phyloP scores from a whole-genome alignment of 202 grass and related monocot genomes.

The Brachypodium distachyon region DNA sequence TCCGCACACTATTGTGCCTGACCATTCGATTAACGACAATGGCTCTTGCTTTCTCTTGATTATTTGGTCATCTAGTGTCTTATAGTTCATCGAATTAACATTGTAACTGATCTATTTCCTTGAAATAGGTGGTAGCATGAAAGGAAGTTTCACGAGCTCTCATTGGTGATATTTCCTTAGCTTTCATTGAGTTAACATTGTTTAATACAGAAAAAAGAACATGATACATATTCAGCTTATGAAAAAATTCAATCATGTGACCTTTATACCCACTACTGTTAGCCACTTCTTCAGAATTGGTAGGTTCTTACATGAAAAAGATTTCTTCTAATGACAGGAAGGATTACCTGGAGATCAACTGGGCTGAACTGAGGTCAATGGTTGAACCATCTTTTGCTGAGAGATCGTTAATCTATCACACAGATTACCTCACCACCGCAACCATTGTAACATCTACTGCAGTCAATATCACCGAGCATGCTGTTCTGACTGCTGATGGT shows the following conservation, averaged over 20 bases:
- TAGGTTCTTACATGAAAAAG: neutral
- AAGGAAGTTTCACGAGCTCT: neutral
- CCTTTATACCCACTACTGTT: neutral
- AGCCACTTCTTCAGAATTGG: neutral
- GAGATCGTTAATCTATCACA: conserved; percentile 69
- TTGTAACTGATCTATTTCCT: neutral
- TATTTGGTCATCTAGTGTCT: neutral
- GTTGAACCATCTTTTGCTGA: conserved; percentile 73
- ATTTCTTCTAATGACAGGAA: conserved; percentile 38
- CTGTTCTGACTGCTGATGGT: conserved; percentile 48
- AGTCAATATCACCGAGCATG: conserved; percentile 37
- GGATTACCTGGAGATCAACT: conserved; percentile 69
- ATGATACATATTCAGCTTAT: neutral
- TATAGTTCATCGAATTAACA: neutral
- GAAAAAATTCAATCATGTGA: neutral
- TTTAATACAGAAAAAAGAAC: too few species aligned
- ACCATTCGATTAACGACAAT: neutral
- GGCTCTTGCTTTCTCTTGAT: neutral
- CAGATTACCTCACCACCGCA: conserved; percentile 44
- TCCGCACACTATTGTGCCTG: neutral
- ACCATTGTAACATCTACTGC: conserved; percentile 52
- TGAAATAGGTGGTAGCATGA: neutral
- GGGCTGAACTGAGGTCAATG: conserved; percentile 58
- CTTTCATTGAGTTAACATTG: neutral
- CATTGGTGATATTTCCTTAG: neutral